Evolutionary conservation across 352 stramenopile species (phyloP).

Genomic region (Thraustotheca clavata): DNA sequence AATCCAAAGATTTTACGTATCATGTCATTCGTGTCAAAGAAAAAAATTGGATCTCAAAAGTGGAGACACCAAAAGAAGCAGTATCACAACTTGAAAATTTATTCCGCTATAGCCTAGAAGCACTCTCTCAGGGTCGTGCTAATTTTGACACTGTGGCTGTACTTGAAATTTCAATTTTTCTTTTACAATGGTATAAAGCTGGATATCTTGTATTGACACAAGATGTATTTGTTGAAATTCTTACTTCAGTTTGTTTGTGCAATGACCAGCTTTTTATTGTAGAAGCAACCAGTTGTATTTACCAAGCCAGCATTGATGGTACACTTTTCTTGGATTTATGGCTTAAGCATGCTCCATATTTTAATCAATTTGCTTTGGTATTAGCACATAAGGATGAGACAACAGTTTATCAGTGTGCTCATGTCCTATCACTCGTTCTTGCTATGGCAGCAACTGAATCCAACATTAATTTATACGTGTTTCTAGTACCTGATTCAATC

Average conservation of each 20-base stretch:
- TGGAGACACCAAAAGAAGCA: constrained; percentile 2
- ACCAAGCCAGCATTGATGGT: constrained; percentile 4
- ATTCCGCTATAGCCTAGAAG: neutral
- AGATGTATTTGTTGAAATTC: neutral
- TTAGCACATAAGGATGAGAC: neutral
- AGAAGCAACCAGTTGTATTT: neutral
- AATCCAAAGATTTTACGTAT: too few relatives aligned
- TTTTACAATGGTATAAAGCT: constrained; percentile 3
- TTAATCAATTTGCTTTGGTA: neutral
- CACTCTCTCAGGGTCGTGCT: neutral
- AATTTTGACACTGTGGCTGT: neutral
- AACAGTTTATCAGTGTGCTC: neutral
- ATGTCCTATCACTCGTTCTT: neutral
- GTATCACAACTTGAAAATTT: neutral
- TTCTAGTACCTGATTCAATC: constrained; percentile 10
- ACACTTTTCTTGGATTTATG: neutral
- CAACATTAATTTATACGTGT: constrained; percentile 7
- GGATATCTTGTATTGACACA: constrained; percentile 8
- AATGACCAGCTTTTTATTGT: neutral
- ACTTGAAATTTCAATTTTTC: constrained; percentile 1
- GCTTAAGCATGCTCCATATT: neutral
- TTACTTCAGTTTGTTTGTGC: neutral
- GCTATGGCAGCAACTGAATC: neutral
- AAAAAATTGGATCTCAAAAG: constrained; percentile 19
- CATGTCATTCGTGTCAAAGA: neutral